Conservation (phyloP, 805 yeast species). For the Lachancea sp. region DNA sequence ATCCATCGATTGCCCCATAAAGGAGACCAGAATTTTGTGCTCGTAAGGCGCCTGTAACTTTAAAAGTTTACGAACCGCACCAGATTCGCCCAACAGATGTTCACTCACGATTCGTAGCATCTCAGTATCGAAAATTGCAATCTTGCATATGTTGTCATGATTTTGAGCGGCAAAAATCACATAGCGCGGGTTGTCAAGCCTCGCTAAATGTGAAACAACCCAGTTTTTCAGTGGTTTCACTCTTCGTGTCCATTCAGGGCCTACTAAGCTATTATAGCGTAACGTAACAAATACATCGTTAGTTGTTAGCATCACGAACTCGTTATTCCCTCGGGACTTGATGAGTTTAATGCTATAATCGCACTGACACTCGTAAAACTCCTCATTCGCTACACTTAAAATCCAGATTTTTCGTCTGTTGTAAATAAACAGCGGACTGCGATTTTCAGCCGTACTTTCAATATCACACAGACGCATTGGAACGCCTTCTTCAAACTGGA, state of each 20-base stretch:
- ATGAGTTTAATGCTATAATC: slow-evolving; percentile 1
- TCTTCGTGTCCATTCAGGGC: not conserved
- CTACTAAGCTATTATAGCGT: not conserved
- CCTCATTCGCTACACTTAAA: not conserved
- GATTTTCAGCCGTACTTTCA: not conserved
- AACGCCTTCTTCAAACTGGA: not conserved
- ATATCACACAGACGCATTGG: slow-evolving; percentile 1
- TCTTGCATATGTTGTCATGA: not conserved
- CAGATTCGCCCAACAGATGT: not conserved
- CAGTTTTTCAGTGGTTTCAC: not conserved
- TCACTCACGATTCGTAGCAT: not conserved
- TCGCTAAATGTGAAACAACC: not conserved
- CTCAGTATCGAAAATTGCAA: not conserved
- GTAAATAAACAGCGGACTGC: not conserved
- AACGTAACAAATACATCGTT: slow-evolving; percentile 1
- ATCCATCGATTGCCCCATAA: not conserved
- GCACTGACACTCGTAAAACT: not conserved
- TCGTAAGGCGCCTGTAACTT: slow-evolving; percentile 1
- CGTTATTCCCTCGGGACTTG: not conserved
- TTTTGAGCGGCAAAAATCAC: not conserved
- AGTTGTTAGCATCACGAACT: not conserved
- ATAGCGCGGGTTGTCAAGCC: slow-evolving; percentile 3
- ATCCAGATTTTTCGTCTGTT: not conserved
- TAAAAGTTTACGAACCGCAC: not conserved
- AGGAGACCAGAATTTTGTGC: not conserved